Evolutionary conservation across 306 rosid species (phyloP), one percentile per base, ranked within the genome.

Genomic region (Corylus heterophylla): DNA sequence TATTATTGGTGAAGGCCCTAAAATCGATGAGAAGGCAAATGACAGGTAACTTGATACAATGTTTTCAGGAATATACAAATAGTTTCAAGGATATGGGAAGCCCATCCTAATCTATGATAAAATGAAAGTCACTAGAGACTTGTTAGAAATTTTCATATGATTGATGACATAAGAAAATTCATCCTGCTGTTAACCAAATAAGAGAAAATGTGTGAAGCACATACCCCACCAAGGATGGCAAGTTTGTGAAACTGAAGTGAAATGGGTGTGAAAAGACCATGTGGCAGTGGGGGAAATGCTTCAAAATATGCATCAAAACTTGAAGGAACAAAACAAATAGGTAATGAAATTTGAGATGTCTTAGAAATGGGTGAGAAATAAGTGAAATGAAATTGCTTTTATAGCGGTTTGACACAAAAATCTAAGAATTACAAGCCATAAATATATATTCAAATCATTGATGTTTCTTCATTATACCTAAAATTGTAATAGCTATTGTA

Each of bases 1-100:
- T 68, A 93, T 95, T 70, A 93, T 95, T 25, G 99, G 99, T 10
- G 99, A 95, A 89, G 99, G 35, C 3, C 2, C 2, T 31, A 31
- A 31, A 31, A 3, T 97, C 55, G 89, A 90, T 59, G 90, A 74
- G 73, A 97, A 95, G 93, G 98, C 99, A 75, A 95, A 95, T 83
- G 99, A 95, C 81, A 90, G 94, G 99, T 95, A 89, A 84, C 50
- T 16, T 79, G 79, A 77, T 70, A 51, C 29, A 61, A 6, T 71
- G 17, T 59, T 71, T 31, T 71, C 51, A 45, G 22, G n/a, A 61
- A 71, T 10, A 4, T 69, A 75, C 70, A 16, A 74, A 71, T 76
- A 64, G 61, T 75, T 77, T 27, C 45, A 20, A 31, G 49, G 75
- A 51, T 69, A 39, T 84, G 74, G 66, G 71, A 66, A 79, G 55